Base-by-base conservation (phyloP, 108 stramenopile genomes). In the Cyclostephanos invisitatus region DNA sequence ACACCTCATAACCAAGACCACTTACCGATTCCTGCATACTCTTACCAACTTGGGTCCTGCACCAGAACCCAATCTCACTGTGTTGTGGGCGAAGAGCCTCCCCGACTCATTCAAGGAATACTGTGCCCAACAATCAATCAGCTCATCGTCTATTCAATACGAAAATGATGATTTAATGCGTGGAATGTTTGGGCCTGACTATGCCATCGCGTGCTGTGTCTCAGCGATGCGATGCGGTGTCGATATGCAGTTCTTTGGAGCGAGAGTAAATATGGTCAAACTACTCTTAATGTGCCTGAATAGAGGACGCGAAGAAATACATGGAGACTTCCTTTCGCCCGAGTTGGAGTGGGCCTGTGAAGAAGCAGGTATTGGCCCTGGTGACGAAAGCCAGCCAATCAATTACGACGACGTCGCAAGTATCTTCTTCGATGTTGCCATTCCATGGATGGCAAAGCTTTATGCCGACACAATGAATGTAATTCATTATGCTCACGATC, bases 401-500 rank as follows among this genome's bases (percentile, higher is more conserved):
- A 72, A 86, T 62, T 88, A 76, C 37, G 77, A 80, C 1, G 75
- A 64, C 8, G 51, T 88, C 46, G 68, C 83, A 28, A 56, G 74
- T 8, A 65, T 88, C 7, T 88, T 74, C 61, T 86, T 83, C 32
- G 75, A 89, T 47, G 69, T 85, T 51, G 88, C 88, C 14, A 83
- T 89, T 40, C 85, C 85, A 14, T 89, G 86, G 86, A 83, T 89
- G 82, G 88, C 88, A 12, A 70, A 81, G 72, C 75, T 89, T n/a
- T 89, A 89, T 64, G 88, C 88, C 0, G 86, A 89, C 21, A 89
- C 88, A 9, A 89, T 89, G 88, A 89, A 89, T 62, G 69, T 67
- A 27, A 89, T 89, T 24, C 88, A 89, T 74, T 89, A 83, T 44
- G 62, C 74, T 11, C 86, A 89, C 40, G 88, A 89, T 64, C 61